Evolutionary conservation across 75 land plant species (phyloP), one percentile per base, ranked within the genome.

Genomic region (Selaginella tamariscina): DNA sequence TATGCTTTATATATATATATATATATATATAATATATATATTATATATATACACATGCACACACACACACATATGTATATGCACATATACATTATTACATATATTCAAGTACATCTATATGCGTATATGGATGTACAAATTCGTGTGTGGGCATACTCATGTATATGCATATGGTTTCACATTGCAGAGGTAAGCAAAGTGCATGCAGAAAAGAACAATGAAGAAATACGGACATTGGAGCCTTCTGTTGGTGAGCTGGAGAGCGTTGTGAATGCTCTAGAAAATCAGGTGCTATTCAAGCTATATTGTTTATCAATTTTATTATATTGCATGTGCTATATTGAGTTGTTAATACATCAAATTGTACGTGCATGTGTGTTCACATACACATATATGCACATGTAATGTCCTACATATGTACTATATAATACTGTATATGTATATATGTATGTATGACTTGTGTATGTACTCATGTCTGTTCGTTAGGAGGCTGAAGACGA

Each of bases 401-500:
- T 71, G 30, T 44, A 20, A 32, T 24, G 32, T 30, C 15, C 59
- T 20, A 26, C 32, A 56, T 13, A 18, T 55, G 59, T 21, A 49
- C 24, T 56, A 33, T 32, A 30, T 73, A 2, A 29, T 21, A 27
- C 68, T 74, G 9, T 23, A 15, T 18, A 66, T 24, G 44, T 8
- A 22, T 8, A 23, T 24, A 32, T n/a, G 21, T 33, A 33, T 26
- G 22, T 24, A 30, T 30, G n/a, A n/a, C n/a, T n/a, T n/a, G n/a
- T n/a, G n/a, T n/a, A n/a, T n/a, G n/a, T n/a, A n/a, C n/a, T n/a
- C 27, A 2, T 55, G 27, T 32, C 28, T n/a, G n/a, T n/a, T n/a
- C n/a, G n/a, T n/a, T n/a, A 92, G 97, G 87, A 88, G 74, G 73
- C 77, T 32, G 89, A 92, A 65, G 87, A 79, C 21, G 83, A 84